phyloP scores from a whole-genome alignment of 192 early-diverging fungal species.

The Mortierella antarctica region DNA sequence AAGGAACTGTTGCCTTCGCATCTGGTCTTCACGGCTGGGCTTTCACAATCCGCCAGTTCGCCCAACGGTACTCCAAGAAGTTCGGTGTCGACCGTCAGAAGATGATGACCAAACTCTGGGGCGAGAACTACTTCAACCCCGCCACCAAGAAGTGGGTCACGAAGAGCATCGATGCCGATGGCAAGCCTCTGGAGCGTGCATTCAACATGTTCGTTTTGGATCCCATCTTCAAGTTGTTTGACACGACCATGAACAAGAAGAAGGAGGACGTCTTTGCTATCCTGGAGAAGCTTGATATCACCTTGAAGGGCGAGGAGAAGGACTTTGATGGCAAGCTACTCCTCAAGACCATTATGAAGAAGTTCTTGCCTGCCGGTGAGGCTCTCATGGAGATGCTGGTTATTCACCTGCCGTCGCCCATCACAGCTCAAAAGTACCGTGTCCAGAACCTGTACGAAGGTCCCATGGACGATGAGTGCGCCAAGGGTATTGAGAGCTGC shows the following conservation, averaged over 20 bases:
- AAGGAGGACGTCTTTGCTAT: slow-evolving; percentile 85
- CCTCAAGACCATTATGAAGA: slow-evolving; percentile 96
- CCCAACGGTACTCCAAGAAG: slow-evolving; percentile 96
- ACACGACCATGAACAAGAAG: slow-evolving; percentile 96
- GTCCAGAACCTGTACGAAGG: slow-evolving; percentile 95
- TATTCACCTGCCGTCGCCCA: slow-evolving; percentile 96
- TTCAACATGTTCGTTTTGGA: slow-evolving; percentile 98
- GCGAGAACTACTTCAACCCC: slow-evolving; percentile 99
- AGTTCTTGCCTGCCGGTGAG: slow-evolving; percentile 98
- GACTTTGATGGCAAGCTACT: slow-evolving; percentile 93
- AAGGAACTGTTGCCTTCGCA: slow-evolving; percentile 96
- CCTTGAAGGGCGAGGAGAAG: slow-evolving; percentile 87
- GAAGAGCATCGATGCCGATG: slow-evolving; percentile 77
- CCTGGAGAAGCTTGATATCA: slow-evolving; percentile 88
- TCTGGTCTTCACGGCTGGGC: slow-evolving; percentile 99
- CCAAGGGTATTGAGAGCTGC: slow-evolving; percentile 86
- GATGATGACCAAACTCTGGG: slow-evolving; percentile 98
- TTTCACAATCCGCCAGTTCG: slow-evolving; percentile 99
- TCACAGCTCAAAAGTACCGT: slow-evolving; percentile 93
- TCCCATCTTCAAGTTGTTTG: slow-evolving; percentile 98
- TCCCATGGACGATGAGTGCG: slow-evolving; percentile 94
- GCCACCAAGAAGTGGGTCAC: slow-evolving; percentile 97
- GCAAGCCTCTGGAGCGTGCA: slow-evolving; percentile 91
- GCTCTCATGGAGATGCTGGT: slow-evolving; percentile 99
- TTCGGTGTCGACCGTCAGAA: slow-evolving; percentile 95